These are phyloP conservation scores for Castanea mollissima DNA, from an alignment of 306 rosid genomes.

Conservation along the genomic window DNA sequence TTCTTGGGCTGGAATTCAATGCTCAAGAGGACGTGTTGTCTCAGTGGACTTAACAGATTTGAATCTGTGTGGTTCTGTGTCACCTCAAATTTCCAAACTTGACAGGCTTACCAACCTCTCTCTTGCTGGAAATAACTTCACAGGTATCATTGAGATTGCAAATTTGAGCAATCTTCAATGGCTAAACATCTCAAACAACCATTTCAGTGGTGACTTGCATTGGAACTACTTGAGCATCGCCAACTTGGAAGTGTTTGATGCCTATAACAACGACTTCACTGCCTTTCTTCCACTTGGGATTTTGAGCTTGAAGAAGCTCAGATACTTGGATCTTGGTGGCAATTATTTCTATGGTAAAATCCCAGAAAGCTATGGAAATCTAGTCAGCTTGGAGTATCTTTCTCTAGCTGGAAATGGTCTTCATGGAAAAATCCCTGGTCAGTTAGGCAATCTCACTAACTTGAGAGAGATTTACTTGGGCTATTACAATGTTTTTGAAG, in stretches of 20 bases:
- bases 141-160: constrained; percentile 54
- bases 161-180: constrained; percentile 50
- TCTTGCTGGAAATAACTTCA: constrained; percentile 71
- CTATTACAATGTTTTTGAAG: constrained; percentile 67
- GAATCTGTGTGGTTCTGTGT: constrained; percentile 56
- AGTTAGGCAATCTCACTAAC: constrained; percentile 70
- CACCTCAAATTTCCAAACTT: constrained; percentile 54
- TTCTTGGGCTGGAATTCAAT: constrained; percentile 67
- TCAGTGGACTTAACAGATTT: constrained; percentile 63
- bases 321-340: constrained; percentile 75
- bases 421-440: constrained; percentile 61
- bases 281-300: constrained; percentile 58
- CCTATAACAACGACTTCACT: constrained; percentile 74
- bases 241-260: constrained; percentile 66
- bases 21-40: constrained; percentile 57
- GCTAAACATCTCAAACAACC: constrained; percentile 80
- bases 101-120: constrained; percentile 62
- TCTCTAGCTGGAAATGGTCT: constrained; percentile 76
- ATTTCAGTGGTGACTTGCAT: constrained; percentile 53
- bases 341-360: constrained; percentile 64
- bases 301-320: constrained; percentile 47
- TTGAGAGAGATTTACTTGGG: constrained; percentile 68
- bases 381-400: constrained; percentile 59
- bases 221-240: constrained; percentile 59
- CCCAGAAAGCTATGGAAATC: constrained; percentile 57